Conservation (phyloP, 208 protist species). For the Lotmaria passim region DNA sequence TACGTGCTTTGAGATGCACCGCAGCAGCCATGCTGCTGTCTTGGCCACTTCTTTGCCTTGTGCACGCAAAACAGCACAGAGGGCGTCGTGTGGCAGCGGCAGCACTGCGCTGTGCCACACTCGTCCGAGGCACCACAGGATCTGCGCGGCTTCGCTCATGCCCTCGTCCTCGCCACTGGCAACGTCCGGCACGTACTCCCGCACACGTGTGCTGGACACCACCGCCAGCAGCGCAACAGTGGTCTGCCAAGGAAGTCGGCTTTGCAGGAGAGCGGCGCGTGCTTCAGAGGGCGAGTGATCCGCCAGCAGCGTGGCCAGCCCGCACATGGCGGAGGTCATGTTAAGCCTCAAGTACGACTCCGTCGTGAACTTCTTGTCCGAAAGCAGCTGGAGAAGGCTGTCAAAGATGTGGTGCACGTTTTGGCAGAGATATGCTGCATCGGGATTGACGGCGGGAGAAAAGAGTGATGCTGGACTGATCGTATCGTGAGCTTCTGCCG, state of each 20-base stretch:
- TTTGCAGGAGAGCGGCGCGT: background rate
- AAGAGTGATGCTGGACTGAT: slow-evolving; percentile 10
- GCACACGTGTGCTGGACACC: slow-evolving; percentile 17
- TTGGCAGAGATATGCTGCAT: background rate
- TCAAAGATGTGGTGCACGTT: slow-evolving; percentile 9
- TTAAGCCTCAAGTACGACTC: slow-evolving; percentile 22
- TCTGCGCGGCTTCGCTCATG: slow-evolving; percentile 18
- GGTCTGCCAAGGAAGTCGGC: background rate
- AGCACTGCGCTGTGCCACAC: slow-evolving; percentile 20
- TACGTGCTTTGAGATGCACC: slow-evolving; percentile 6
- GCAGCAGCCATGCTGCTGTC: slow-evolving; percentile 21
- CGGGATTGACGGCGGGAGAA: background rate
- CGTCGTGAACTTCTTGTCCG: slow-evolving; percentile 14
- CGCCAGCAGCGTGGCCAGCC: slow-evolving; percentile 21
- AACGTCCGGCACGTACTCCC: slow-evolving; percentile 19
- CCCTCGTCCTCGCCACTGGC: slow-evolving; percentile 12
- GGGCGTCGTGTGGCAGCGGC: slow-evolving; percentile 5
- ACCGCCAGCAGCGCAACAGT: slow-evolving; percentile 8
- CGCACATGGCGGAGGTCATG: slow-evolving; percentile 29
- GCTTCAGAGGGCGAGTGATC: background rate
- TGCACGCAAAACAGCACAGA: slow-evolving; percentile 8
- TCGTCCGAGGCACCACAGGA: slow-evolving; percentile 33
- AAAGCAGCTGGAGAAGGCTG: slow-evolving; percentile 13
- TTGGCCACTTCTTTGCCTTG: slow-evolving; percentile 26
- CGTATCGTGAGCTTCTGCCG: too few species aligned